Conservation (phyloP, 2,329 filamentous ascomycete species). For the Pseudocercospora fuligena region DNA sequence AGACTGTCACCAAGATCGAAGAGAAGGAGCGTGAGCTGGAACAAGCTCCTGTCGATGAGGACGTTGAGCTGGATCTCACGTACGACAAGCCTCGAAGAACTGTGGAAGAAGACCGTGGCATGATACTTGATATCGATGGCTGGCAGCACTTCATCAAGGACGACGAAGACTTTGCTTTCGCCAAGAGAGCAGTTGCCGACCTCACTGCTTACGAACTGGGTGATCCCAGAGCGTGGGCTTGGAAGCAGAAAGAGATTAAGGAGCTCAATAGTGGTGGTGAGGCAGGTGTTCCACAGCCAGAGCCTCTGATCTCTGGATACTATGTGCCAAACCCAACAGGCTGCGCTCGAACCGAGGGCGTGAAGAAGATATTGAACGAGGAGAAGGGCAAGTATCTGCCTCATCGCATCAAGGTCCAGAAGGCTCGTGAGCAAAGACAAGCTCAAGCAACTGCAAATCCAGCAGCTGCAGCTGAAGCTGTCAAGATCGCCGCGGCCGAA, state of each 20-base stretch:
- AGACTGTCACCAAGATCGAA: conserved; percentile 44
- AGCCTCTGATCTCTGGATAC: conserved; percentile 65
- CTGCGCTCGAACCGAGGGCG: conserved; percentile 86
- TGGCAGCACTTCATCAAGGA: conserved; percentile 73
- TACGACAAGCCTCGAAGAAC: conserved; percentile 64
- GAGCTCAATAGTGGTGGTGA: conserved; percentile 65
- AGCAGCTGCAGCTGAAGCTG: conserved; percentile 63
- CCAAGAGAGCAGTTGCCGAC: conserved; percentile 57
- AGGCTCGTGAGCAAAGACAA: conserved; percentile 87
- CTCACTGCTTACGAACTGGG: conserved; percentile 56
- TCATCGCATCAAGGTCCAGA: conserved; percentile 95
- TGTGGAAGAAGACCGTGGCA: conserved; percentile 67
- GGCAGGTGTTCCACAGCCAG: conserved; percentile 57
- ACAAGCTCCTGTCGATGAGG: conserved; percentile 47
- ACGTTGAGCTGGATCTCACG: conserved; percentile 66
- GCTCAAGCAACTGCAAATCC: conserved; percentile 70
- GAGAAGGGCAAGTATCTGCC: conserved; percentile 98
- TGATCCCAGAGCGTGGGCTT: conserved; percentile 68
- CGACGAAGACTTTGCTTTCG: conserved; percentile 66
- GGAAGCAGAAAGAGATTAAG: conserved; percentile 75
- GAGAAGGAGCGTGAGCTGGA: conserved; percentile 52
- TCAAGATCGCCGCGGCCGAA: conserved; percentile 70
- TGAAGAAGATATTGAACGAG: conserved; percentile 93
- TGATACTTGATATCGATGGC: conserved; percentile 72
- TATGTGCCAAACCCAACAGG: conserved; percentile 88